A percentile compares a stretch with the other conserved stretches of the same genome.
Conservation (phyloP, 495 filamentous ascomycete species). For the Jackrogersella multiformis region DNA sequence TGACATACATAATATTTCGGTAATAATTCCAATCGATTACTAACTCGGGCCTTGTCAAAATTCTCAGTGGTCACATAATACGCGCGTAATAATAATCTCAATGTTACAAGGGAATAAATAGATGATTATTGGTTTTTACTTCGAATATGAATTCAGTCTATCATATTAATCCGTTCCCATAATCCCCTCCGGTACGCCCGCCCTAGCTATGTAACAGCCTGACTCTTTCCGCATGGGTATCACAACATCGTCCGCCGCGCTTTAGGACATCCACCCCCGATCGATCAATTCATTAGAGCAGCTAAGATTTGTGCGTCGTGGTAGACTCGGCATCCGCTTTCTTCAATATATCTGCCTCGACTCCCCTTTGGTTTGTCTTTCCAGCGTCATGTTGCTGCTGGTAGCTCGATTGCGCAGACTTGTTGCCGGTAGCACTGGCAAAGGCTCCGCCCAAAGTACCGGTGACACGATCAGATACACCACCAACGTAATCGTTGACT, state of each 20-base stretch:
- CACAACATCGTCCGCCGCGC: slow-evolving; percentile 24
- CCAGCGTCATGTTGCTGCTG: slow-evolving; percentile 80
- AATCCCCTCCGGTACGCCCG: background rate
- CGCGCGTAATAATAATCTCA: too few species aligned
- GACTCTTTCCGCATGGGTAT: slow-evolving; percentile 38
- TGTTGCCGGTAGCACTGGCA: slow-evolving; percentile 77
- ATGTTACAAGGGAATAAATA: background rate
- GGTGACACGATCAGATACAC: slow-evolving; percentile 73
- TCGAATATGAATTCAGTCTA: slow-evolving; percentile 14
- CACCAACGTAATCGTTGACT: slow-evolving; percentile 75
- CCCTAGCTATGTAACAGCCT: background rate
- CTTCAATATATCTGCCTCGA: slow-evolving; percentile 83
- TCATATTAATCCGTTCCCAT: slow-evolving; percentile 3
- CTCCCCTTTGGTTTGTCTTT: slow-evolving; percentile 86
- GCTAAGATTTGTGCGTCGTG: slow-evolving; percentile 19
- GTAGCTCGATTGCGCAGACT: slow-evolving; percentile 65
- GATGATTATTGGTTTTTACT: slow-evolving; percentile 17
- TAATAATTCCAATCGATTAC: slow-evolving; percentile 18
- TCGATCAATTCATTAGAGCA: background rate
- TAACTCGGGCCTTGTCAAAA: background rate
- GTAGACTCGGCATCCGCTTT: slow-evolving; percentile 58
- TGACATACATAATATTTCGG: slow-evolving; percentile 16
- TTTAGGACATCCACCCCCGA: background rate
- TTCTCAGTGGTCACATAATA: slow-evolving; percentile 13
- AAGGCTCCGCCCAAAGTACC: slow-evolving; percentile 76